Base-by-base conservation (phyloP, 257 asterid genomes). In the Solanum peruvianum region DNA sequence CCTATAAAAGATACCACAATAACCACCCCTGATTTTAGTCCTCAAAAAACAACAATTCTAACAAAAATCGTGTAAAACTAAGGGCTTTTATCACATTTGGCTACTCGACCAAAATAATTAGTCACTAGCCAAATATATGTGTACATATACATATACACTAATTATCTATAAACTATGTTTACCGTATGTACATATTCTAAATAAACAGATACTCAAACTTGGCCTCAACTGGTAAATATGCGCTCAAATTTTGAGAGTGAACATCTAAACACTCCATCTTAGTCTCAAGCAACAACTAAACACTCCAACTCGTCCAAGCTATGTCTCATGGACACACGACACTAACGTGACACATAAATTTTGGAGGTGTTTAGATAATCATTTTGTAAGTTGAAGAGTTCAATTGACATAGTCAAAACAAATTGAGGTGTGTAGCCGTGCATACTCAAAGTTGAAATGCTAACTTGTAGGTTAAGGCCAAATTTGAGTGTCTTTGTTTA, bases 1-100 rank as follows among this genome's bases (percentile, higher is more conserved):
- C 90, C 97, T 95, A 94, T 85, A 90, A 88, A 82, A 83, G 41
- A 47, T 37, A 47, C 69, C 7, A 52, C 44, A 85, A 23, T 84
- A 45, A 45, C 69, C 42, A 70, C 33, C 42, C 73, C 31, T 60
- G 29, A 86, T 11, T 49, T 81, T 29, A 81, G 29, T 49, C 45
- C n/a, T 81, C 67, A 47, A 81, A 47, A 80, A 27, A 29, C 67
- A 78, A 44, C 42, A 45, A 23, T 1, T 31, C n/a, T 31, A 60
- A 33, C n/a, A 70, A 70, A 69, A 31, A 71, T 4, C 39, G 8
- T 31, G 13, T 16, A 70, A 33, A 70, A 4, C 10, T 31, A 70
- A 31, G 44, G 4, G 78, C 15, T 71, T 31, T 16, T 3, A 70
- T 33, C 77, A 70, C 13, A 70, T 16, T 14, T 29, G 41, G 75